phyloP scores from a whole-genome alignment of 2,329 filamentous ascomycete genomes.

The Cytospora piceicola region DNA sequence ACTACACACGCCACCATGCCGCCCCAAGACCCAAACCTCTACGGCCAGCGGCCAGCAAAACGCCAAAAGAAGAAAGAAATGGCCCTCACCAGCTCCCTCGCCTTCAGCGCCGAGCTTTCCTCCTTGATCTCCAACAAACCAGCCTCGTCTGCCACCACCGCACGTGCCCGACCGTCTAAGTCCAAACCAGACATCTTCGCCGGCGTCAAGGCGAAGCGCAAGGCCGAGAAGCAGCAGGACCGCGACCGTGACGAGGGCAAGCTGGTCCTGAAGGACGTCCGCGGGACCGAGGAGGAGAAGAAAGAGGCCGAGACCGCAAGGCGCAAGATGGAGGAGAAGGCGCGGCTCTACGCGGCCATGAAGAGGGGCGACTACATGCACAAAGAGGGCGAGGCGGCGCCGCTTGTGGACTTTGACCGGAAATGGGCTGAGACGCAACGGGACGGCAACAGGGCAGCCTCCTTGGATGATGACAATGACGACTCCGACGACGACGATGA shows the following conservation, averaged over 20 bases:
- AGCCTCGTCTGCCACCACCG: constrained; percentile 45
- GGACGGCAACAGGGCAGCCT: constrained; percentile 40
- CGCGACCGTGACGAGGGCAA: constrained; percentile 55
- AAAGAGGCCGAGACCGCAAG: constrained; percentile 72
- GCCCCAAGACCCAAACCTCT: constrained; percentile 68
- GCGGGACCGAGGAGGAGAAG: constrained; percentile 65
- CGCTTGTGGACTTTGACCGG: constrained; percentile 88
- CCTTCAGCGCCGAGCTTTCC: constrained; percentile 87
- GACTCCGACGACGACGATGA: constrained; percentile 45
- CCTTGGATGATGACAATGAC: constrained; percentile 56
- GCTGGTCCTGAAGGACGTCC: constrained; percentile 55
- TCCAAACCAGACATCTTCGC: constrained; percentile 72
- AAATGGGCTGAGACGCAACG: constrained; percentile 84
- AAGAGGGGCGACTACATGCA: constrained; percentile 85
- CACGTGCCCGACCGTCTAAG: constrained; percentile 57
- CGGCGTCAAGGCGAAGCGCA: constrained; percentile 48
- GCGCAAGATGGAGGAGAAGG: constrained; percentile 88
- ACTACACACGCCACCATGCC: constrained; percentile 49
- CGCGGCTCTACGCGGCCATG: constrained; percentile 83
- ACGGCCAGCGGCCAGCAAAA: constrained; percentile 74
- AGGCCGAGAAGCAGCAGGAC: constrained; percentile 64
- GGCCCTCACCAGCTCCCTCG: constrained; percentile 72
- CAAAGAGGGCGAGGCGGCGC: constrained; percentile 65
- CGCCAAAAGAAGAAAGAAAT: constrained; percentile 70
- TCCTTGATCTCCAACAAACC: constrained; percentile 67